Percentiles rank a stretch among this genome's conserved stretches.
Conservation (phyloP, 345 rosid genomes). For the Salix dunnii region DNA sequence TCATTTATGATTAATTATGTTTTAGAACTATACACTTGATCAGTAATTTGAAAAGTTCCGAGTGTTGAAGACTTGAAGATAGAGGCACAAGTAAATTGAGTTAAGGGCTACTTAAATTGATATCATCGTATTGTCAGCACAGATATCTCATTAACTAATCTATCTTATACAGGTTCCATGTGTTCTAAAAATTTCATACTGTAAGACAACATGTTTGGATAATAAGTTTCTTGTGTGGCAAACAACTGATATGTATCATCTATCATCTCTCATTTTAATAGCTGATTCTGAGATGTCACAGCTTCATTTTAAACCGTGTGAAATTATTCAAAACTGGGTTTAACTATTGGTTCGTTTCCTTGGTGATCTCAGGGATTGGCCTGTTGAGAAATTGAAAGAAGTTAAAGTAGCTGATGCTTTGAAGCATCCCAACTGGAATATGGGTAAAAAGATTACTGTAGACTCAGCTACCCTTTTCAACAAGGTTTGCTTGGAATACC, state of each 20-base stretch:
- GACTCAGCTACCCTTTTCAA: slow-evolving; percentile 98
- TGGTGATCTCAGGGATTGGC: slow-evolving; percentile 61
- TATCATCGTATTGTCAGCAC: neutral
- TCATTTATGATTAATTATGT: neutral
- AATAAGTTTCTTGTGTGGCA: neutral
- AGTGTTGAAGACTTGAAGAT: neutral
- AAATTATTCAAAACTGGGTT: slow-evolving; percentile 2
- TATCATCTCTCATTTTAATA: neutral
- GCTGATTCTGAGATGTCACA: neutral
- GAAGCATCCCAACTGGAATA: slow-evolving; percentile 94
- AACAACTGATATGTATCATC: neutral
- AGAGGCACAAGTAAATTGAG: too few species aligned
- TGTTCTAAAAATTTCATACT: neutral
- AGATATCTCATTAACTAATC: neutral
- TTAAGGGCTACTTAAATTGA: slow-evolving; percentile 11
- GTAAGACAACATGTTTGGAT: neutral
- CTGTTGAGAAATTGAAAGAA: slow-evolving; percentile 85
- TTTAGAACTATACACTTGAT: neutral
- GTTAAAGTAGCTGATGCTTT: slow-evolving; percentile 92
- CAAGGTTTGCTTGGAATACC: slow-evolving; percentile 46
- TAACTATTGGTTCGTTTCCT: slow-evolving; percentile 19
- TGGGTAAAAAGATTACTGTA: slow-evolving; percentile 97
- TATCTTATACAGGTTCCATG: neutral
- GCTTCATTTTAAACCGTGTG: neutral
- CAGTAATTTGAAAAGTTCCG: neutral